These are phyloP conservation scores for Datisca glomerata DNA, from an alignment of 306 rosid species.

Conservation along the genomic window DNA sequence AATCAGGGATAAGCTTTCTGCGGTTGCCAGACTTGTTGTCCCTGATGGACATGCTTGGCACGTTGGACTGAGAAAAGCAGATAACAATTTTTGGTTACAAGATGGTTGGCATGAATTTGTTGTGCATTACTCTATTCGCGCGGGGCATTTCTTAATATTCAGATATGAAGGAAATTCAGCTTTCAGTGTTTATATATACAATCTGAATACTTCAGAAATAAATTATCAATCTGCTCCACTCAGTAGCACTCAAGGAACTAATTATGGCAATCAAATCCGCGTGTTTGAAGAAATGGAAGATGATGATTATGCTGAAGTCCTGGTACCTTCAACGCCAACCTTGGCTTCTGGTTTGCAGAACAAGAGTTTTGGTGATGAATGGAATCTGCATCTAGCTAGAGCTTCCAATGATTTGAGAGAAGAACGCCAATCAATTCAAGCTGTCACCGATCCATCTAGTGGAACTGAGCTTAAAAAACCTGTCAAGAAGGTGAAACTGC, in stretches of 20 bases:
- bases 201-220: constrained; percentile 62
- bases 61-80: constrained; percentile 52
- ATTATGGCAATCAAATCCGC: constrained; percentile 27
- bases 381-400: constrained; percentile 32
- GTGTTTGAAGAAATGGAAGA: constrained; percentile 80
- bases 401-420: constrained; percentile 22
- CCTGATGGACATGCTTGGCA: constrained; percentile 80
- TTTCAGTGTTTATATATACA: constrained; percentile 58
- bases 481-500: constrained; percentile 47
- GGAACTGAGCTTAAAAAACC: constrained; percentile 57
- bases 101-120: constrained; percentile 84
- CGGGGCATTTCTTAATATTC: constrained; percentile 68
- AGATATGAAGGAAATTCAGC: constrained; percentile 68
- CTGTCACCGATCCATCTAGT: constrained; percentile 60
- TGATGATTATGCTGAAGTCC: constrained; percentile 43
- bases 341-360: constrained; percentile 27
- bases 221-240: constrained; percentile 42
- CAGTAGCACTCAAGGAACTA: constrained; percentile 29
- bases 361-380: constrained; percentile 50
- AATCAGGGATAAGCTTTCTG: constrained; percentile 56
- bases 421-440: constrained; percentile 36
- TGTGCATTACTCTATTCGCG: constrained; percentile 50
- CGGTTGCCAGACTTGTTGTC: constrained; percentile 42
- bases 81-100: constrained; percentile 53
- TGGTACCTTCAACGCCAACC: constrained; percentile 25